These are phyloP conservation scores for Tulasnella sp. DNA, from an alignment of 768 basidiomycete genomes.

Conservation along the genomic window DNA sequence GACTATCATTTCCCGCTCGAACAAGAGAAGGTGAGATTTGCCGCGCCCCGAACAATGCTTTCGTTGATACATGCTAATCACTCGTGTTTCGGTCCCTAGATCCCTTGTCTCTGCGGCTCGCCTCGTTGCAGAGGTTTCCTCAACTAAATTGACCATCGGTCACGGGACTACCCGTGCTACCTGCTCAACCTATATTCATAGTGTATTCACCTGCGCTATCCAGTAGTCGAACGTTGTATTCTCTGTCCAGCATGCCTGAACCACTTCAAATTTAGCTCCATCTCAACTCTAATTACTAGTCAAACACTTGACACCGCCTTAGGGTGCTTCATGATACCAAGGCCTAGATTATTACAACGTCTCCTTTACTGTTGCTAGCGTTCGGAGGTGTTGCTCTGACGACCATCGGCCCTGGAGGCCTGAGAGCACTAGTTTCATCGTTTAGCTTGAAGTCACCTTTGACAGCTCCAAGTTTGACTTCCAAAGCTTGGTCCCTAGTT, in stretches of 20 bases:
- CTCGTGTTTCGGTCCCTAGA: constrained; percentile 44
- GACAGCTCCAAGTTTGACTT: too few species aligned
- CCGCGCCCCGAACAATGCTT: neutral
- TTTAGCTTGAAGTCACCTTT: too few species aligned
- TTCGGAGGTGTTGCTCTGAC: too few species aligned
- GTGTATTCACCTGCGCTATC: neutral
- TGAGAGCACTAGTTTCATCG: too few species aligned
- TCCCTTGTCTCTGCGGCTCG: constrained; percentile 89
- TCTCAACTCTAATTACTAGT: neutral
- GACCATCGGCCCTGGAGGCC: too few species aligned
- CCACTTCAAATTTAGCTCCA: neutral
- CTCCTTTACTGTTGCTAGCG: too few species aligned
- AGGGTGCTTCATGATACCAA: neutral
- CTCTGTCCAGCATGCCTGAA: neutral
- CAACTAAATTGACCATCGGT: constrained; percentile 61
- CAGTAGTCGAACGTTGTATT: neutral
- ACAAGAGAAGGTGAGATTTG: constrained; percentile 69
- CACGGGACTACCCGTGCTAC: neutral
- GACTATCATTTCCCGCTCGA: constrained; percentile 99
- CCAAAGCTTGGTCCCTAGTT: too few species aligned
- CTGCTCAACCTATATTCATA: neutral
- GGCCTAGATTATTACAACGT: too few species aligned
- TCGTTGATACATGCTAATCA: neutral
- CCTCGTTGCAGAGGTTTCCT: constrained; percentile 91
- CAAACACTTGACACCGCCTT: neutral